phyloP scores from a whole-genome alignment of 331 rosid genomes.

The Ulmus americana region DNA sequence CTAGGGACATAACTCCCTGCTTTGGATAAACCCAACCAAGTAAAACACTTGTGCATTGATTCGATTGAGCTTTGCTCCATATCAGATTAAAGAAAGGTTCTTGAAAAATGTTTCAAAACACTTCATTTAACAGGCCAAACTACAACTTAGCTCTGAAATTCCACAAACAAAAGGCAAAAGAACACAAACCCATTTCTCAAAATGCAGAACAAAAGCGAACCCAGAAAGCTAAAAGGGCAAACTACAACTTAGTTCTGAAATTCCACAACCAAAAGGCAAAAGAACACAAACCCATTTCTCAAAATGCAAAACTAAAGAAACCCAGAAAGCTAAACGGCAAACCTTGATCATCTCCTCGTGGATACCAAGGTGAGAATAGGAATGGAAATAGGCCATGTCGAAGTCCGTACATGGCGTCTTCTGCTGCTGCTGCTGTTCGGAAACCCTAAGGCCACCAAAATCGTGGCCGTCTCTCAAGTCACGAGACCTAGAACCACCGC shows the following conservation, averaged over 20 bases:
- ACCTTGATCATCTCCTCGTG: constrained; percentile 99
- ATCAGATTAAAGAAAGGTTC: too few relatives aligned
- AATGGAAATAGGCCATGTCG: constrained; percentile 86
- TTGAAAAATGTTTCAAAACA: too few relatives aligned
- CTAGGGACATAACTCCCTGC: too few relatives aligned
- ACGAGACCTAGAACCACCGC: constrained; percentile 42
- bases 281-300: not conserved
- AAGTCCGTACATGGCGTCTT: constrained; percentile 82
- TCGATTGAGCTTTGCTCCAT: too few relatives aligned
- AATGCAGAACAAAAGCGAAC: not conserved
- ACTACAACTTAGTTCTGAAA: not conserved
- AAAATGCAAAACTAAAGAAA: constrained; percentile 11
- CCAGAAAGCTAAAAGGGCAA: not conserved
- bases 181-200: not conserved
- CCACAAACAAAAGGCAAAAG: not conserved
- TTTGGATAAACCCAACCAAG: too few relatives aligned
- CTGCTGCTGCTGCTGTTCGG: constrained; percentile 33
- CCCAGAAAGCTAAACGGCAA: not conserved
- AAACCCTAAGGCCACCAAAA: constrained; percentile 55
- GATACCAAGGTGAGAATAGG: constrained; percentile 94
- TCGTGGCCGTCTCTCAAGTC: constrained; percentile 32
- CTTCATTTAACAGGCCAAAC: too few relatives aligned
- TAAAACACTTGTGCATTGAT: too few relatives aligned
- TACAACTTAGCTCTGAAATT: not conserved
- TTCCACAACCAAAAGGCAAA: not conserved